A percentile compares a stretch with the other conserved stretches of the same genome.
phyloP scores from a whole-genome alignment of 2,329 filamentous ascomycete species.

The Arthrobotrys sphaeroides region DNA sequence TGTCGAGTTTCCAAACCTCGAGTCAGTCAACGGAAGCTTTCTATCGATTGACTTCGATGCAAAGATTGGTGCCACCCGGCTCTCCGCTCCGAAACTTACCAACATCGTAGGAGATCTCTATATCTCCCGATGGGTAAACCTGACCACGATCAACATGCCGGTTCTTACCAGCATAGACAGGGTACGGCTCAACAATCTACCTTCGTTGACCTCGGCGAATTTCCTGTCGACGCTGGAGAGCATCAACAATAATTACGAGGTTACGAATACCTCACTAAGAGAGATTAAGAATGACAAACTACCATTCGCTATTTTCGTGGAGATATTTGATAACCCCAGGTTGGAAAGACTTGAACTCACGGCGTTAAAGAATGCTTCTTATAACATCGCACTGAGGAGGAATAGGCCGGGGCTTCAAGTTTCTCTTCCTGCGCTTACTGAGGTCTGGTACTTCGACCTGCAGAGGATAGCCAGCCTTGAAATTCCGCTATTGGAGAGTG shows the following conservation, averaged over 20 bases:
- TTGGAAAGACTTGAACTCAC: conserved; percentile 29
- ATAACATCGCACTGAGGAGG: conserved; percentile 25
- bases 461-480: conserved; percentile 12
- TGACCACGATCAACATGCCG: conserved; percentile 39
- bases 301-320: conserved; percentile 23
- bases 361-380: conserved; percentile 34
- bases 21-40: conserved; percentile 1
- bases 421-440: conserved; percentile 23
- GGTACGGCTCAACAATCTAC: conserved; percentile 30
- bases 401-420: conserved; percentile 35
- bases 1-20: conserved; percentile 28
- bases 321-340: conserved; percentile 32
- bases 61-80: conserved; percentile 7
- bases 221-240: conserved; percentile 20
- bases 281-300: conserved; percentile 45
- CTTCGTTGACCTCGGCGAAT: conserved; percentile 24
- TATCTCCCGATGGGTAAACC: conserved; percentile 27
- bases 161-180: conserved; percentile 20
- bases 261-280: conserved; percentile 32
- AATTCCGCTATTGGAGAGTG: conserved; percentile 22
- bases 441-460: conserved; percentile 28
- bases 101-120: conserved; percentile 13
- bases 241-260: conserved; percentile 44
- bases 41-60: conserved; percentile 30
- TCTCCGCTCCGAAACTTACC: conserved; percentile 36